These are phyloP conservation scores for Termitomyces sp. DNA, from an alignment of 768 basidiomycete species.

Conservation along the genomic window DNA sequence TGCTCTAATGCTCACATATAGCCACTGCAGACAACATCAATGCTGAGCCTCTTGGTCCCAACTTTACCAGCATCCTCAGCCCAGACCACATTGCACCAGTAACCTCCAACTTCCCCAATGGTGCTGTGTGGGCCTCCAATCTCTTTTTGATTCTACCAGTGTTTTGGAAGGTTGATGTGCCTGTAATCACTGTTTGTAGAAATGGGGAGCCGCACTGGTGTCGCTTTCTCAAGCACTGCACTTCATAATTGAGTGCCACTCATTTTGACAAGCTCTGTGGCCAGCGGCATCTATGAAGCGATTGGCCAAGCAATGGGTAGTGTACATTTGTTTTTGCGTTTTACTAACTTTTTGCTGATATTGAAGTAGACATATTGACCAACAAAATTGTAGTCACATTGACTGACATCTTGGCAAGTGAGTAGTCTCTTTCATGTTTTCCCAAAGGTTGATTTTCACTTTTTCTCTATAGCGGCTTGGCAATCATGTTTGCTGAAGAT, in stretches of 20 bases:
- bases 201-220: conserved; percentile 36
- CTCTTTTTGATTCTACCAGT: conserved; percentile 64
- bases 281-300: conserved; percentile 77
- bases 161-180: conserved; percentile 61
- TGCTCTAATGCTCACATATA: conserved; percentile 17
- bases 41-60: conserved; percentile 49
- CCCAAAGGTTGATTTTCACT: no score
- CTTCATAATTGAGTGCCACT: conserved; percentile 67
- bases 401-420: no score
- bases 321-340: conserved; percentile 40
- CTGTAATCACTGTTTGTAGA: conserved; percentile 60
- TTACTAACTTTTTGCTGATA: neutral
- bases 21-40: conserved; percentile 54
- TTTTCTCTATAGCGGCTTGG: no score
- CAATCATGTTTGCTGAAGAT: no score
- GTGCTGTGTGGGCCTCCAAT: conserved; percentile 67
- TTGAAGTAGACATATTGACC: conserved; percentile 48
- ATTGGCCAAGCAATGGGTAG: conserved; percentile 55
- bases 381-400: no score
- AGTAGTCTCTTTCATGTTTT: no score
- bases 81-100: conserved; percentile 44
- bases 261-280: conserved; percentile 55
- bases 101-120: conserved; percentile 50
- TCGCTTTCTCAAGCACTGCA: conserved; percentile 54
- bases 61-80: conserved; percentile 67